Base-by-base conservation (phyloP, 192 early-diverging fungal species). In the Jimgerdemannia lactiflua region DNA sequence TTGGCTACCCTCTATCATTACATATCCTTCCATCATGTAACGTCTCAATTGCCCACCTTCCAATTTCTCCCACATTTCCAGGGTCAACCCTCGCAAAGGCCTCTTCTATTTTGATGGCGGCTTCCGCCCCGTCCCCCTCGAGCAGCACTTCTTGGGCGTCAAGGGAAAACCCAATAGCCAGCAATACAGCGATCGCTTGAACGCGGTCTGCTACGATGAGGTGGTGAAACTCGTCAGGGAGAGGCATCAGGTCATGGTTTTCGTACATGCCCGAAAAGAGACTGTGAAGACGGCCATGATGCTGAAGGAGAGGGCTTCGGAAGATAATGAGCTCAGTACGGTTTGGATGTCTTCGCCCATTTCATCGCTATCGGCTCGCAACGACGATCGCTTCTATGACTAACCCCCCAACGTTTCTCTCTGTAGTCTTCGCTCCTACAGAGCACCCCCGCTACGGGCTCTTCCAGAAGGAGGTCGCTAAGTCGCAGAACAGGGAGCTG, bases 201-300 rank as follows among this genome's bases (percentile, higher is more conserved):
- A 99, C 77, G 82, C 86, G 17, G 86, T 92, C 42, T 95, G 95
- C 81, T 99, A 96, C 81, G 93, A 96, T 41, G 94, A 95, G 72
- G 91, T 91, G 29, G 78, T 80, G 29, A 84, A 86, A 19, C 82
- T 94, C 11, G 91, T 99, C 54, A 86, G 89, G 0, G 89, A 93
- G 39, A 95, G 94, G 0, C 92, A 96, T 81, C 98, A 99, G 82
- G 97, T 99, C 39, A 98, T 99, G 97, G 95, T 99, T 4, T 99
- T 99, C 90, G 98, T 99, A 43, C 97, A 99, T 75, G 89, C 98
- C 4, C 92, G 97, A 64, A 99, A 99, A 78, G 98, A 98, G 70
- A 99, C 98, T 4, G 97, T 96, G n/a, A 94, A 93, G 74, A 98
- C 96, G 0, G 96, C 97, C 3, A 86, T 92, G 82, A 89, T 88